These are phyloP conservation scores for Blastobotrys terrestris DNA, from an alignment of 805 yeast genomes.

Conservation along the genomic window DNA sequence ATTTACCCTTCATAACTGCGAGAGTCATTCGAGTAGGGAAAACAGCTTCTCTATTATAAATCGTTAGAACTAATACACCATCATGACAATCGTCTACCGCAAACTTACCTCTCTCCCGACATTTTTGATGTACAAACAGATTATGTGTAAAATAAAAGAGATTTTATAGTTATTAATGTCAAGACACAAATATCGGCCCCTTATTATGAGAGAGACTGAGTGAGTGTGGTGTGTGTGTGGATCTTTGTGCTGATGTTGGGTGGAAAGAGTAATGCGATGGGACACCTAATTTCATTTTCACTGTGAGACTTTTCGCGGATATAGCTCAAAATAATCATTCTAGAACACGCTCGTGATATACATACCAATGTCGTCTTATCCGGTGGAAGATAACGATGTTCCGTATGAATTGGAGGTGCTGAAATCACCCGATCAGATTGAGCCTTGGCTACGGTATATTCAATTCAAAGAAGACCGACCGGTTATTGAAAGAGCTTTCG, in stretches of 20 bases:
- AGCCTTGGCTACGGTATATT: slow-evolving; percentile 37
- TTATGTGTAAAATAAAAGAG: too few relatives aligned
- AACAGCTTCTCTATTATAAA: slow-evolving; percentile 68
- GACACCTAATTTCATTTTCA: not conserved
- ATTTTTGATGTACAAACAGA: not conserved
- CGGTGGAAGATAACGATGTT: slow-evolving; percentile 14
- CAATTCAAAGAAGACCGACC: slow-evolving; percentile 28
- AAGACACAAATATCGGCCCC: not conserved
- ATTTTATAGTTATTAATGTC: too few relatives aligned
- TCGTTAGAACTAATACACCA: not conserved
- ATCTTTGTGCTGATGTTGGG: not conserved
- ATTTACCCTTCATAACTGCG: slow-evolving; percentile 87
- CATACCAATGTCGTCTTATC: not conserved
- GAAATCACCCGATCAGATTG: slow-evolving; percentile 32
- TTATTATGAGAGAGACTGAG: not conserved
- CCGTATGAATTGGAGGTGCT: slow-evolving; percentile 43
- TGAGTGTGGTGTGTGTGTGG: not conserved
- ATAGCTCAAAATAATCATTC: too few relatives aligned
- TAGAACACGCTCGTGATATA: too few relatives aligned
- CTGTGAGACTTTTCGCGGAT: not conserved
- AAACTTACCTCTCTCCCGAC: not conserved
- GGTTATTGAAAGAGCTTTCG: slow-evolving; percentile 30
- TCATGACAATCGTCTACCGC: not conserved
- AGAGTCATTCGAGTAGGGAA: slow-evolving; percentile 98
- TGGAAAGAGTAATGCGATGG: not conserved